Percentiles rank a stretch among this genome's conserved stretches.
Evolutionary conservation across 2,329 filamentous ascomycete species (phyloP).

Genomic region (Cladophialophora psammophila): DNA sequence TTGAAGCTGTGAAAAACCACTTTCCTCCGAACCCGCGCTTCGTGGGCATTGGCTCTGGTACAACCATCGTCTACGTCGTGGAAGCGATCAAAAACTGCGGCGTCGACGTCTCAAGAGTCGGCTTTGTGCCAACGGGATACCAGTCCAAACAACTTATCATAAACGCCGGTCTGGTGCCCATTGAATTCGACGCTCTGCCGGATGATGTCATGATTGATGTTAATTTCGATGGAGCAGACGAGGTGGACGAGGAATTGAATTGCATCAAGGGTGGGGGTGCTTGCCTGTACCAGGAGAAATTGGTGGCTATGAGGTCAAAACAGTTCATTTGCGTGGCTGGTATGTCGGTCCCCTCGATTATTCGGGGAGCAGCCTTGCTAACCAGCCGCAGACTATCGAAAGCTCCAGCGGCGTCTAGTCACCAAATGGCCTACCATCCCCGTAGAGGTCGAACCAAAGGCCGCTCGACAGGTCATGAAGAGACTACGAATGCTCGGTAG

Average conservation of each 20-base stretch:
- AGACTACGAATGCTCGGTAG: constrained; percentile 78
- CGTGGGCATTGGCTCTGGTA: constrained; percentile 70
- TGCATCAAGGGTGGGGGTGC: constrained; percentile 97
- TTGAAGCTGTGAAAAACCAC: constrained; percentile 65
- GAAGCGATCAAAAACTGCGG: constrained; percentile 65
- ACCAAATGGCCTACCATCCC: constrained; percentile 83
- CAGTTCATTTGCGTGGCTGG: constrained; percentile 88
- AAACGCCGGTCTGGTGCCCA: constrained; percentile 75
- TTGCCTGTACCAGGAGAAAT: constrained; percentile 97
- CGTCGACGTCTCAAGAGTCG: constrained; percentile 65
- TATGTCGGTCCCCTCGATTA: constrained; percentile 50
- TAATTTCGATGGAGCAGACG: constrained; percentile 94
- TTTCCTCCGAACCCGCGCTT: constrained; percentile 64
- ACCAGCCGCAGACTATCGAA: constrained; percentile 76
- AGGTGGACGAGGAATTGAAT: constrained; percentile 93
- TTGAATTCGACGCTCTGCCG: constrained; percentile 78
- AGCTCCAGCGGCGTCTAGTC: constrained; percentile 78
- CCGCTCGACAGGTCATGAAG: constrained; percentile 76
- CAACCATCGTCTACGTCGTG: constrained; percentile 72
- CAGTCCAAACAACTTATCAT: constrained; percentile 89
- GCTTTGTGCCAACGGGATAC: constrained; percentile 90
- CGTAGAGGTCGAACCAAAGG: constrained; percentile 89
- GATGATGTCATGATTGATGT: constrained; percentile 75
- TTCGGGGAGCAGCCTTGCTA: constrained; percentile 9
- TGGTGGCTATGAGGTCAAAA: constrained; percentile 83